Evolutionary conservation across 2,329 filamentous ascomycete genomes (phyloP).

Genomic region (Sarocladium strictum): DNA sequence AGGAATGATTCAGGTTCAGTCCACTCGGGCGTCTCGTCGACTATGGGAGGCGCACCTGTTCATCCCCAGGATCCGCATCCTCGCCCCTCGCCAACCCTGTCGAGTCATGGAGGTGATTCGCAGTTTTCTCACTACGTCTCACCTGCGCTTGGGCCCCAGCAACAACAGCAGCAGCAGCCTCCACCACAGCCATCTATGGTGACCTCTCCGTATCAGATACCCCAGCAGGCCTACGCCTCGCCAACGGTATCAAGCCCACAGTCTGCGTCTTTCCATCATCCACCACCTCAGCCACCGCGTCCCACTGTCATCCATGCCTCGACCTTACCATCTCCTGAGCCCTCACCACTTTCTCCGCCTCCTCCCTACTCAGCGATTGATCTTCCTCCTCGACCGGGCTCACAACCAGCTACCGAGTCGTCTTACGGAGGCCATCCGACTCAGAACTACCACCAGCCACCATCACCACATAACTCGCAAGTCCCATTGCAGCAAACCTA

Average conservation of each 20-base stretch:
- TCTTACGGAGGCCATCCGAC: neutral
- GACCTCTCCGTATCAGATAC: neutral
- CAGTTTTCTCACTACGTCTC: neutral
- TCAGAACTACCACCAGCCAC: constrained; percentile 10
- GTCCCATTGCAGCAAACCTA: constrained; percentile 12
- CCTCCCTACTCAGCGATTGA: constrained; percentile 1
- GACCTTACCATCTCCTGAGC: neutral
- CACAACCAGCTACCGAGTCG: neutral
- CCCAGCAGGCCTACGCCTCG: neutral
- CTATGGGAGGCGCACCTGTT: neutral
- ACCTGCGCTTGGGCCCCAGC: neutral
- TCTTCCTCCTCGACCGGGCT: constrained; percentile 12
- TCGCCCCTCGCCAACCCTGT: neutral
- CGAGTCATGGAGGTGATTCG: neutral
- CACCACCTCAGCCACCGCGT: neutral
- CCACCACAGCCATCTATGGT: neutral
- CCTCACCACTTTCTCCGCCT: neutral
- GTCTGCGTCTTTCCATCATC: neutral
- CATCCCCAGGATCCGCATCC: neutral
- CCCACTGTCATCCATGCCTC: neutral
- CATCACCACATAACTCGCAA: constrained; percentile 6
- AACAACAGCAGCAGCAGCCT: constrained; percentile 1
- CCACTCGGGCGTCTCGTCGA: constrained; percentile 1
- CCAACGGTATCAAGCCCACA: neutral
- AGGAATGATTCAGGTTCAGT: constrained; percentile 2